Base-by-base conservation (phyloP, 1,284 basidiomycete species). In the Heterobasidion annosum region DNA sequence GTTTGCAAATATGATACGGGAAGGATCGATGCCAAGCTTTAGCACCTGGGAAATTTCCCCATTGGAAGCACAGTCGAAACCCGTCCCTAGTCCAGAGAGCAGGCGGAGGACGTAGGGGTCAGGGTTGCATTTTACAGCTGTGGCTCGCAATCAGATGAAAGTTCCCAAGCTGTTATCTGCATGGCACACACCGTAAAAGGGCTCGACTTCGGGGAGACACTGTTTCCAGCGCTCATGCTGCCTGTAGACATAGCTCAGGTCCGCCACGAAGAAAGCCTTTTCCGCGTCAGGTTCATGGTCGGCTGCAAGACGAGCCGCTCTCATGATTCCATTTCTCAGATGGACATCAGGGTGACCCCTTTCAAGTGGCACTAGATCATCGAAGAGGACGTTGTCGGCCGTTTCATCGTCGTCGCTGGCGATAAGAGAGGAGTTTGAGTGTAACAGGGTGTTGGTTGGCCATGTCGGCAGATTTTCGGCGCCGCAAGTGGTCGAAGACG, bases 31-130 rank as follows among this genome's bases (percentile, higher is more conserved):
- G 33, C 85, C 88, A 10, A 96, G 70, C 25, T 76, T 74, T 33
- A 98, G 77, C 10, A 99, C 88, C 58, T 83, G 80, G 32, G 82
- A 76, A 63, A 99, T 98, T 72, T 99, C 97, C 57, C 88, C 87
- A 63, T 93, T 91, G 46, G 95, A 98, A n/a, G 97, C 97, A 65
- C 97, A 99, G 72, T 99, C 97, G 73, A 99, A 99, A 13, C 93
- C 93, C 1, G 89, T 78, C 44, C 96, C 96, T 57, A 98, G 74
- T 25, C 88, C 83, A 10, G 93, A 91, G 44, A 99, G 83, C 50
- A 99, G 80, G 58, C 93, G 87, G 53, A 99, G 77, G 50, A 99
- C 85, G 64, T 93, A 91, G 2, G 93, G 93, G 65, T 98, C 96
- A 12, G 97, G 96, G 74, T 98, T 99, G 74, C 95, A 98, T 74